These are phyloP conservation scores for Cyphellophora europaea DNA, from an alignment of 2,329 filamentous ascomycete genomes.

Conservation along the genomic window DNA sequence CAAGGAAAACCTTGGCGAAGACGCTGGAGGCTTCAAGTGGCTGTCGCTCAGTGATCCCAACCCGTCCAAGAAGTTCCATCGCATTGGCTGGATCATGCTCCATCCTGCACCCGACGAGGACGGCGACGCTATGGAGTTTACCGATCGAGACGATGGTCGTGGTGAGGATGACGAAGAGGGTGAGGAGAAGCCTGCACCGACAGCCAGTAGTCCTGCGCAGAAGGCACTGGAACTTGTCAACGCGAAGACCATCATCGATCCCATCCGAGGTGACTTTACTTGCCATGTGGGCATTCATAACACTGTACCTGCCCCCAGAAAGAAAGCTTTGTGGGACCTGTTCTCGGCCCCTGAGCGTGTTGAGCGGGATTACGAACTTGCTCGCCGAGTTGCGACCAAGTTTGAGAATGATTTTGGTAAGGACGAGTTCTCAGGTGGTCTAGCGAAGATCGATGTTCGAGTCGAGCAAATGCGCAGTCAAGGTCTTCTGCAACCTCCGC, in stretches of 20 bases:
- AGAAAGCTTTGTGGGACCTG: conserved; percentile 94
- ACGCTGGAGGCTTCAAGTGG: conserved; percentile 88
- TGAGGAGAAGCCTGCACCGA: conserved; percentile 34
- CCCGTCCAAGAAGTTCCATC: conserved; percentile 90
- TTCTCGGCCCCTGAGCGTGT: conserved; percentile 92
- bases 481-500: conserved; percentile 63
- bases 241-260: conserved; percentile 92
- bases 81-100: conserved; percentile 97
- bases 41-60: conserved; percentile 94
- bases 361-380: conserved; percentile 77
- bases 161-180: conserved; percentile 61
- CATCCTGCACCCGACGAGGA: conserved; percentile 65
- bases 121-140: conserved; percentile 33
- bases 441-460: conserved; percentile 72
- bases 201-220: conserved; percentile 52
- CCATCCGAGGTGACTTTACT: conserved; percentile 87
- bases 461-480: conserved; percentile 71
- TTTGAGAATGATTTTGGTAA: conserved; percentile 72
- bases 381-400: conserved; percentile 70
- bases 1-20: conserved; percentile 85
- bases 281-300: conserved; percentile 96
- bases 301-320: conserved; percentile 72
- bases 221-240: conserved; percentile 92
- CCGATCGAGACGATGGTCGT: conserved; percentile 64
- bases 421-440: conserved; percentile 60